These are phyloP conservation scores for Debaryomyces sp. DNA, from an alignment of 1,139 yeast species.

Conservation along the genomic window DNA sequence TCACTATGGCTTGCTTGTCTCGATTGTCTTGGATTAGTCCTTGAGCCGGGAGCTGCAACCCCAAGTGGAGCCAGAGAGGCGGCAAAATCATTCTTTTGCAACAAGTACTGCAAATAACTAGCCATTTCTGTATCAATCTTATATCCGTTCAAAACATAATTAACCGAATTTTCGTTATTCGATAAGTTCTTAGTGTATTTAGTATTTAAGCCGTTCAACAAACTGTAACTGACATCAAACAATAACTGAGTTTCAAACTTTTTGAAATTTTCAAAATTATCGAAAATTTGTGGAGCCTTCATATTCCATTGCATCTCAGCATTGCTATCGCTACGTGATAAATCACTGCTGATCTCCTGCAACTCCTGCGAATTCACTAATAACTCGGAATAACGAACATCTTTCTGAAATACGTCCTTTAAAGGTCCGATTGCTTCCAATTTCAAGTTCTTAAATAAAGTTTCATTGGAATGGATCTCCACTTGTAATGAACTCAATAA, in stretches of 20 bases:
- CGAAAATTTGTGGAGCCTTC: slow-evolving; percentile 78
- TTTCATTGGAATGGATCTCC: slow-evolving; percentile 56
- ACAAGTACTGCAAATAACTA: slow-evolving; percentile 39
- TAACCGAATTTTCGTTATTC: slow-evolving; percentile 66
- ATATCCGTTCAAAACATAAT: slow-evolving; percentile 56
- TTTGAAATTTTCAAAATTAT: slow-evolving; percentile 77
- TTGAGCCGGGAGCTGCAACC: neutral
- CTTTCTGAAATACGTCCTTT: slow-evolving; percentile 52
- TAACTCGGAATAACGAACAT: slow-evolving; percentile 51
- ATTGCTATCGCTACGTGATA: slow-evolving; percentile 23
- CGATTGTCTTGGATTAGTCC: slow-evolving; percentile 1
- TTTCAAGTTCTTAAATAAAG: slow-evolving; percentile 53
- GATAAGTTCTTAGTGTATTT: slow-evolving; percentile 47
- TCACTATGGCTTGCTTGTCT: slow-evolving; percentile 7
- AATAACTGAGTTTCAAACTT: slow-evolving; percentile 63
- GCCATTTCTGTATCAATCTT: slow-evolving; percentile 44
- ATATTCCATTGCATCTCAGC: slow-evolving; percentile 66
- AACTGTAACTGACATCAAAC: slow-evolving; percentile 69
- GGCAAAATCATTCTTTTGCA: slow-evolving; percentile 12
- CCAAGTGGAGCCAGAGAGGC: neutral
- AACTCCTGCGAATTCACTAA: slow-evolving; percentile 46
- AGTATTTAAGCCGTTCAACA: slow-evolving; percentile 63
- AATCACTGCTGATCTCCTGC: slow-evolving; percentile 32
- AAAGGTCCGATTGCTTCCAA: slow-evolving; percentile 60
- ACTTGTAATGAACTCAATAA: slow-evolving; percentile 53